Conservation (phyloP, 305 asterid species). For the Fraxinus velutina region DNA sequence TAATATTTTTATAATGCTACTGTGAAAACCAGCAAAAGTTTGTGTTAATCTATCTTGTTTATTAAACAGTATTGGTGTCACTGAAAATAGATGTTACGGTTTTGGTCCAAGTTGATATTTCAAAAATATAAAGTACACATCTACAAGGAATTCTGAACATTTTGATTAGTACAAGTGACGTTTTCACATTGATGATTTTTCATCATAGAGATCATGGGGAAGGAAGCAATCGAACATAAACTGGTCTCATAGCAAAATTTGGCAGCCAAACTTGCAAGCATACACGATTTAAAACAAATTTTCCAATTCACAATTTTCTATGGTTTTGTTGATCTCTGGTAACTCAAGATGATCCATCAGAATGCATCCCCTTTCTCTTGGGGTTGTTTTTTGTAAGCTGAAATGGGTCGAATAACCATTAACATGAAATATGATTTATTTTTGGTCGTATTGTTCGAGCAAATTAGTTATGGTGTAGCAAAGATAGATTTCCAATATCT, state of each 20-base stretch:
- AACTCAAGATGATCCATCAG: not conserved
- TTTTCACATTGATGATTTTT: not conserved
- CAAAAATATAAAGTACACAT: not conserved
- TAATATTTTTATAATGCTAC: not conserved
- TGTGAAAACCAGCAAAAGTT: not conserved
- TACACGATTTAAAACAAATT: not conserved
- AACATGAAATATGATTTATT: not conserved
- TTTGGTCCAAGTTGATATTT: not conserved
- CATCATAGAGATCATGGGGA: not conserved
- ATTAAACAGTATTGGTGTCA: not conserved
- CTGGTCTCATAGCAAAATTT: not conserved
- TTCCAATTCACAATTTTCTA: not conserved
- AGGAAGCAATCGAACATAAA: not conserved
- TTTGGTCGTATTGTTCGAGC: not conserved
- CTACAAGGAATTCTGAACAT: not conserved
- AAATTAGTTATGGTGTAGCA: not conserved
- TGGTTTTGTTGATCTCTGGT: not conserved
- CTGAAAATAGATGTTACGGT: not conserved
- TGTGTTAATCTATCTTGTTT: not conserved
- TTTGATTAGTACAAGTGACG: not conserved
- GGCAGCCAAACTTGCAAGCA: not conserved
- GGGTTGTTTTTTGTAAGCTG: not conserved
- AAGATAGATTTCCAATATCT: not conserved
- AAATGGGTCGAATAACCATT: not conserved
- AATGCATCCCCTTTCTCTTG: not conserved